Percentiles rank a stretch among this genome's conserved stretches.
phyloP scores from a whole-genome alignment of 192 early-diverging fungal genomes.

The Ambispora gerdemannii region DNA sequence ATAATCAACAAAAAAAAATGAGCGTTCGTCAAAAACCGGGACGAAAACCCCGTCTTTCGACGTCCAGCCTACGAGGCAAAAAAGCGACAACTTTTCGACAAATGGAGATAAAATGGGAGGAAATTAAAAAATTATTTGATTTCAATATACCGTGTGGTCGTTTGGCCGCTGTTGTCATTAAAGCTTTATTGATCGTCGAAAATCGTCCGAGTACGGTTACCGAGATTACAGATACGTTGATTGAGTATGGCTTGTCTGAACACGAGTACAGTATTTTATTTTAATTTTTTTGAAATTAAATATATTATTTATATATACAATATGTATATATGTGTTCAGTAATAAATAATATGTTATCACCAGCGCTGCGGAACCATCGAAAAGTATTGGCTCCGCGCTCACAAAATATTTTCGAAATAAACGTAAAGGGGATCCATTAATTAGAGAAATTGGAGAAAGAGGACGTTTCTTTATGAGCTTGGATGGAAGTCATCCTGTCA shows the following conservation, averaged over 20 bases:
- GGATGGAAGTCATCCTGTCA: background rate
- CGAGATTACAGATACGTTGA: background rate
- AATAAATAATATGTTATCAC: too few species aligned
- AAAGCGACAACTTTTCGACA: background rate
- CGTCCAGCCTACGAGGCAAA: background rate
- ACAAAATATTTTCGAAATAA: background rate
- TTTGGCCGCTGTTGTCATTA: background rate
- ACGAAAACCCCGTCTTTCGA: background rate
- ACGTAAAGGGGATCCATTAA: background rate
- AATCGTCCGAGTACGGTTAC: background rate
- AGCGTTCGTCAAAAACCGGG: too few species aligned
- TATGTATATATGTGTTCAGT: too few species aligned
- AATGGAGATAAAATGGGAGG: background rate
- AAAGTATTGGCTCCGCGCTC: background rate
- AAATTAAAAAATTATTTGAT: background rate
- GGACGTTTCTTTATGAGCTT: background rate
- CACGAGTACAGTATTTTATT: background rate
- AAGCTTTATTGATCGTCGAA: background rate
- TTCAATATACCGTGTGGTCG: background rate
- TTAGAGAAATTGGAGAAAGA: background rate
- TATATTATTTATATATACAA: background rate
- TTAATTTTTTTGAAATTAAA: background rate
- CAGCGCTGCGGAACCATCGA: background rate
- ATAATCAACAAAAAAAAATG: too few species aligned
- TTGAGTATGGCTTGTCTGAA: background rate